Base-by-base conservation (phyloP, 2,329 filamentous ascomycete genomes). In the Colletotrichum karsti region DNA sequence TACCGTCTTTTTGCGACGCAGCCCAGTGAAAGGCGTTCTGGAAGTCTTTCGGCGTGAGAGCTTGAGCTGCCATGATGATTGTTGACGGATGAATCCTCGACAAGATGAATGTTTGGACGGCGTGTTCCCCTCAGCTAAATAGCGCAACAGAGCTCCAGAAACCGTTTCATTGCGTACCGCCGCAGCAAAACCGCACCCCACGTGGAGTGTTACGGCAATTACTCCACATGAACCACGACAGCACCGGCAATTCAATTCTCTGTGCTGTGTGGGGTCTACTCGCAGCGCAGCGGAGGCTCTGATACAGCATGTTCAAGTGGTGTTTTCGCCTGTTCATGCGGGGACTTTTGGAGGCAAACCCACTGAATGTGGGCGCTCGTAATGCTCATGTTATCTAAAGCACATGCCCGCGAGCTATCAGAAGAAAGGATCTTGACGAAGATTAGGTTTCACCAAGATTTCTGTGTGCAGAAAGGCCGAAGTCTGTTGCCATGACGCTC, bases 11-110 rank as follows among this genome's bases (percentile, higher is more conserved):
- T 71, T 89, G 87, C n/a, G 87, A 88, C 73, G 88, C 86, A 0
- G 86, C 87, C 87, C 87, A 89, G 73, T 86, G 84, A 67, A 86
- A 85, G 72, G 85, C 83, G 56, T 84, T 82, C 60, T 85, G 83
- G 70, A 85, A 86, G 46, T 86, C 82, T 35, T 51, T 51, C 18
- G 59, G 59, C 7, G 51, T 18, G 5, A 63, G 42, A 5, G 12
- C 24, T 37, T 67, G 41, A 8, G 50, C 59, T 26, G 63, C 50
- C 63, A 67, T 67, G 12, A 18, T 18, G 26, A 6, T 51, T 9
- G 28, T n/a, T n/a, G n/a, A 42, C 39, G 26, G 22, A 50, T 30
- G 46, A 51, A n/a, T 8, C 33, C 10, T 1, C 33, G 33, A 15
- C 8, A 7, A 18, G n/a, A 18, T 10, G 4, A n/a, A 30, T 51